Evolutionary conservation across 495 filamentous ascomycete genomes (phyloP).

Genomic region (Penicillium verhagenii): DNA sequence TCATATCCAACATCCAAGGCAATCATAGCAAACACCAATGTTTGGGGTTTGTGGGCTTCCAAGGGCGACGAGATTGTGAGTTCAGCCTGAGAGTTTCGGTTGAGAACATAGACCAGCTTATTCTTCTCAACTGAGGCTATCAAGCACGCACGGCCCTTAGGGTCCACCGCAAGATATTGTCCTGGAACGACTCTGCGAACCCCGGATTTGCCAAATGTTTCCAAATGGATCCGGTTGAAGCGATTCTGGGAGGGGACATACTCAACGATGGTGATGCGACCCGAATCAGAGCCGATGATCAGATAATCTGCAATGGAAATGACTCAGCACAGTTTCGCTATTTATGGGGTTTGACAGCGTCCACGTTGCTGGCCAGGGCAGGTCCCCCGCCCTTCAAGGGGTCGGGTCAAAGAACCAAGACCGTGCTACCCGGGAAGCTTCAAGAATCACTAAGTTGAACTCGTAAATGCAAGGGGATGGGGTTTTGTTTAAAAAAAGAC

Average conservation of each 20-base stretch:
- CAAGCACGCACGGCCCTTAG: conserved; percentile 91
- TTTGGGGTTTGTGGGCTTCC: conserved; percentile 97
- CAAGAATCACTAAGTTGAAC: conserved; percentile 92
- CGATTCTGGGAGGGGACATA: conserved; percentile 84
- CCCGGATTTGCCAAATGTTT: conserved; percentile 98
- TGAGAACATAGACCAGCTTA: conserved; percentile 97
- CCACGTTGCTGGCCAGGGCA: conserved; percentile 46
- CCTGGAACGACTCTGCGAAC: conserved; percentile 90
- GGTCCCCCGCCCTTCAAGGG: conserved; percentile 33
- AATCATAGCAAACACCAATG: conserved; percentile 80
- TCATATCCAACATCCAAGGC: conserved; percentile 94
- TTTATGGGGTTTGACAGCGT: conserved; percentile 29
- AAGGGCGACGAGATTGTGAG: conserved; percentile 94
- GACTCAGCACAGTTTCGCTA: conserved; percentile 58
- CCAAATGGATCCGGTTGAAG: conserved; percentile 86
- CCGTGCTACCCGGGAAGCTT: conserved; percentile 62
- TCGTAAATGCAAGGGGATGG: conserved; percentile 47
- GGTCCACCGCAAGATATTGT: conserved; percentile 91
- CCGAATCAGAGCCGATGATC: conserved; percentile 92
- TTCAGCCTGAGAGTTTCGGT: conserved; percentile 90
- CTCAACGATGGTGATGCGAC: conserved; percentile 90
- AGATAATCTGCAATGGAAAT: conserved; percentile 74
- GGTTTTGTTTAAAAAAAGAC: conserved; percentile 45
- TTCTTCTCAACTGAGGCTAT: conserved; percentile 97
- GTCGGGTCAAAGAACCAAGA: conserved; percentile 35